Percentiles rank a stretch among this genome's conserved stretches.
These are phyloP conservation scores for Wallacemonas rigidus DNA, from an alignment of 208 protist genomes.

Conservation along the genomic window DNA sequence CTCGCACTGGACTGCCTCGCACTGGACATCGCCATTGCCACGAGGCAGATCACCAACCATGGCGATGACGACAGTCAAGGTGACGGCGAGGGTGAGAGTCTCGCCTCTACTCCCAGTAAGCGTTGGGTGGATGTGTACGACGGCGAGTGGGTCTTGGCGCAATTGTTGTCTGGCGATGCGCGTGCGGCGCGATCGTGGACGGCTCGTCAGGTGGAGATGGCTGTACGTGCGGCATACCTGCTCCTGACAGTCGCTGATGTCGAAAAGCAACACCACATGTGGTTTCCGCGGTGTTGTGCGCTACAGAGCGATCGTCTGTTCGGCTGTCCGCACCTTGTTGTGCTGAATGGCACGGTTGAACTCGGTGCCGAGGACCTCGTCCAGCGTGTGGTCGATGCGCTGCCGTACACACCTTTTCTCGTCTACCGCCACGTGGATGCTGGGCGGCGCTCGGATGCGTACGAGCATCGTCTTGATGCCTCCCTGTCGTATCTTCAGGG, in stretches of 20 bases:
- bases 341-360: not conserved
- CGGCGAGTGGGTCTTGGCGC: not conserved
- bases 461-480: not conserved
- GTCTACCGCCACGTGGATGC: not conserved
- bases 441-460: not conserved
- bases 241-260: not conserved
- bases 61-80: not conserved
- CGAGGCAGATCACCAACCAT: not conserved
- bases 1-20: slow-evolving; percentile 10
- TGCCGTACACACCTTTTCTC: not conserved
- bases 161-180: not conserved
- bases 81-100: not conserved
- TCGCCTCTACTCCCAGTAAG: not conserved
- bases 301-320: not conserved
- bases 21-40: slow-evolving; percentile 1
- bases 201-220: slow-evolving; percentile 1
- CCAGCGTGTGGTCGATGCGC: not conserved
- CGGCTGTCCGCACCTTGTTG: not conserved
- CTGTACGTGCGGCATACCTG: not conserved
- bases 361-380: not conserved
- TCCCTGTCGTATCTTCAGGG: not conserved
- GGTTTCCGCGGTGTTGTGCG: not conserved
- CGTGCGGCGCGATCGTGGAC: not conserved
- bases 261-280: not conserved
- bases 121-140: not conserved